A percentile compares a stretch with the other conserved stretches of the same genome.
Conservation (phyloP, 208 protist species). For the Herpetomonas samuelpessoai region DNA sequence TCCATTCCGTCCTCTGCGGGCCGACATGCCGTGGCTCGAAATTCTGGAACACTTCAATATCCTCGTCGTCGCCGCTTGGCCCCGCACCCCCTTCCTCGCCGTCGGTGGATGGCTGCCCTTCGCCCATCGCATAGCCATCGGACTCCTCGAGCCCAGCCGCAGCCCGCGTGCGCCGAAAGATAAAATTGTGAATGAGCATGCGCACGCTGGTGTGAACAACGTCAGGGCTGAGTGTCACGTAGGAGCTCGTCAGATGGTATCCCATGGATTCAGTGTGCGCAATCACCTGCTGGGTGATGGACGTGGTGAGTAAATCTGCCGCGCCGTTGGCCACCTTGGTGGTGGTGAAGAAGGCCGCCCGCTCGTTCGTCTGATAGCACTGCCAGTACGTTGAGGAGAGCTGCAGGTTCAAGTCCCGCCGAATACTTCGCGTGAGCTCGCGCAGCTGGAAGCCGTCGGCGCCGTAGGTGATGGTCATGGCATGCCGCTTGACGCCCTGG, state of each 20-base stretch:
- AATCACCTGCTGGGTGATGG: conserved; percentile 80
- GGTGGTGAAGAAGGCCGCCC: conserved; percentile 84
- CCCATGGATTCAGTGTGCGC: conserved; percentile 79
- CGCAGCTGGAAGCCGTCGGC: conserved; percentile 81
- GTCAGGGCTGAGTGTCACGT: conserved; percentile 84
- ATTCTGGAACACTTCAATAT: conserved; percentile 74
- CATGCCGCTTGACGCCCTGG: conserved; percentile 84
- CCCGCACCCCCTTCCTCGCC: conserved; percentile 28
- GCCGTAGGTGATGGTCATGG: conserved; percentile 86
- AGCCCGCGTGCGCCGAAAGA: conserved; percentile 64
- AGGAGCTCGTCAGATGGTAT: conserved; percentile 71
- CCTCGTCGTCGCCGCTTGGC: conserved; percentile 26
- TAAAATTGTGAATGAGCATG: conserved; percentile 85
- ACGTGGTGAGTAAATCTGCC: conserved; percentile 80
- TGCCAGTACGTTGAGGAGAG: conserved; percentile 89
- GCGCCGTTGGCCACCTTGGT: conserved; percentile 86
- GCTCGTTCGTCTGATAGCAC: conserved; percentile 85
- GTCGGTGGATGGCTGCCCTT: not conserved
- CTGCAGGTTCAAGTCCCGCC: conserved; percentile 64
- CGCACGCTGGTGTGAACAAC: conserved; percentile 86
- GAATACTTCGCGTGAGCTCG: conserved; percentile 61
- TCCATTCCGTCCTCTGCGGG: conserved; percentile 42
- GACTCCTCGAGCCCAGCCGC: conserved; percentile 40
- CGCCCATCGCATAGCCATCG: conserved; percentile 26
- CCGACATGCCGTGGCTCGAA: conserved; percentile 57